Conservation (phyloP, 192 early-diverging fungal species). For the Backusella sp. region DNA sequence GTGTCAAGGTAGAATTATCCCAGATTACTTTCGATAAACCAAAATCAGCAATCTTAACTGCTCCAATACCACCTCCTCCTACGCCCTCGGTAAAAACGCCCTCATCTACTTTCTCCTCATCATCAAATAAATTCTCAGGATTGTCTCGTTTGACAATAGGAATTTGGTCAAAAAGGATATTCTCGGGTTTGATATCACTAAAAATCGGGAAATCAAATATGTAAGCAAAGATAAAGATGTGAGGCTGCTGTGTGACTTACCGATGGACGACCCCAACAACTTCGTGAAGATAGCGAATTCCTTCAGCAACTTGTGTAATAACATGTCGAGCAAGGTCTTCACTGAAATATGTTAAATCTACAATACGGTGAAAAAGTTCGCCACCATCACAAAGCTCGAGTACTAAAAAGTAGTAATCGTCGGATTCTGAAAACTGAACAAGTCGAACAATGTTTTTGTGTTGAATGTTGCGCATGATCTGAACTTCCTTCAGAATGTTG, state of each 20-base stretch:
- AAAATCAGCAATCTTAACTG: constrained; percentile 88
- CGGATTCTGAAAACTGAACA: constrained; percentile 73
- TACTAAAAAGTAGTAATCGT: constrained; percentile 73
- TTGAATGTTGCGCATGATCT: constrained; percentile 77
- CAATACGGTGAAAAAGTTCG: constrained; percentile 88
- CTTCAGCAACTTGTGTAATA: constrained; percentile 84
- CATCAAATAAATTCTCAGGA: constrained; percentile 36
- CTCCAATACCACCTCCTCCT: constrained; percentile 82
- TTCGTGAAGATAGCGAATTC: constrained; percentile 81
- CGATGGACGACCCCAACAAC: constrained; percentile 79
- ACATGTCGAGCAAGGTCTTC: constrained; percentile 79
- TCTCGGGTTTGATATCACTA: constrained; percentile 94
- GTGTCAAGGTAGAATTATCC: constrained; percentile 82
- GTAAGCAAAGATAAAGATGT: not conserved
- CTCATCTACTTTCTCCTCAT: constrained; percentile 71
- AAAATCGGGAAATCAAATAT: not conserved
- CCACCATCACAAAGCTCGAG: constrained; percentile 86
- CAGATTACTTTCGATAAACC: constrained; percentile 85
- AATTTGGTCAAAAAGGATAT: constrained; percentile 77
- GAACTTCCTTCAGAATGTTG: constrained; percentile 85
- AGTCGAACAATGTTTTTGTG: constrained; percentile 78
- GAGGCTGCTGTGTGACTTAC: constrained; percentile 24
- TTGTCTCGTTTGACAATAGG: constrained; percentile 51
- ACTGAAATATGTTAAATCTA: constrained; percentile 78
- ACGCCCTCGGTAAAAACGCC: constrained; percentile 69